phyloP scores from a whole-genome alignment of 1,284 basidiomycete species.

The Fomitiporia mediterranea region DNA sequence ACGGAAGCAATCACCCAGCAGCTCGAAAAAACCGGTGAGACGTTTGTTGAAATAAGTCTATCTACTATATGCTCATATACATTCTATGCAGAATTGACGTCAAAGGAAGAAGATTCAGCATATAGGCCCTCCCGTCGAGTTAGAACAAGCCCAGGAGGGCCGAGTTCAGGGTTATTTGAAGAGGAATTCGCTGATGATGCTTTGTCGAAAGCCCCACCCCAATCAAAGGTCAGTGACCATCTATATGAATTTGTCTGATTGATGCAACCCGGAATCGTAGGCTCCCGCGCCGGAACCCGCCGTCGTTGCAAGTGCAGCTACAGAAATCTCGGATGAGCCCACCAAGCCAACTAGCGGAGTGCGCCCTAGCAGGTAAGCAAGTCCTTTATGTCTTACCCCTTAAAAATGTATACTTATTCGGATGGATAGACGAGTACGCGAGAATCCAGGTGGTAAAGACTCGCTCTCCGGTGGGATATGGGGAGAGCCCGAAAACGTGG shows the following conservation, averaged over 20 bases:
- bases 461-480: slow-evolving; percentile 13
- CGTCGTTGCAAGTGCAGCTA: neutral
- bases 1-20: neutral
- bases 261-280: neutral
- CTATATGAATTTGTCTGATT: neutral
- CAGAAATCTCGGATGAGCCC: slow-evolving; percentile 3
- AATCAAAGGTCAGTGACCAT: neutral
- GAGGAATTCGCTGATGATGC: slow-evolving; percentile 21
- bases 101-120: neutral
- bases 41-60: neutral
- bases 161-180: slow-evolving; percentile 16
- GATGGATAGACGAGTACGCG: slow-evolving; percentile 18
- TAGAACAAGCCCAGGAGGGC: slow-evolving; percentile 23
- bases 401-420: neutral
- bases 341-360: neutral
- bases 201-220: slow-evolving; percentile 13
- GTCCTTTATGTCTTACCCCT: neutral
- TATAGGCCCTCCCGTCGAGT: slow-evolving; percentile 26
- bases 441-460: slow-evolving; percentile 22
- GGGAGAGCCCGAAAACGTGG: slow-evolving; percentile 15
- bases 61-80: too few relatives aligned
- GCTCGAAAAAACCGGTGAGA: neutral
- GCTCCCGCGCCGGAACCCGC: neutral
- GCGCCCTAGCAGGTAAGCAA: slow-evolving; percentile 18
- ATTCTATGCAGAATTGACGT: neutral